phyloP scores from a whole-genome alignment of 768 basidiomycete genomes.

The Neoboletus brunneissimus region DNA sequence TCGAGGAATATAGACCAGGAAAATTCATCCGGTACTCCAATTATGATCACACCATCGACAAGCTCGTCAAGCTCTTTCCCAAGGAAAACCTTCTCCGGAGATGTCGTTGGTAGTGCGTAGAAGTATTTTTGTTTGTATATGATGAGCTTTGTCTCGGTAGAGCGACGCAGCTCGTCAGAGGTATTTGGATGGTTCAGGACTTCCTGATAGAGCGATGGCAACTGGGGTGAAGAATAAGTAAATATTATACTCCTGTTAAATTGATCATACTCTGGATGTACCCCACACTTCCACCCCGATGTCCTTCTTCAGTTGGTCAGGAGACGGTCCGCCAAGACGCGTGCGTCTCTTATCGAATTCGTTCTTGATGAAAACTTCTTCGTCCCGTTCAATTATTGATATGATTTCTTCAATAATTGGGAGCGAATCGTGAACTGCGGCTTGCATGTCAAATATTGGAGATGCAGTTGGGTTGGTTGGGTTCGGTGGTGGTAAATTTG shows the following conservation, averaged over 20 bases:
- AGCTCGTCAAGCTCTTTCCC: slow-evolving; percentile 68
- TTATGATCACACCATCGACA: slow-evolving; percentile 69
- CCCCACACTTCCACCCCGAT: slow-evolving; percentile 65
- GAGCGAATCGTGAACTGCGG: slow-evolving; percentile 66
- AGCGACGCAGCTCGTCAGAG: slow-evolving; percentile 73
- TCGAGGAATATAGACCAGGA: slow-evolving; percentile 84
- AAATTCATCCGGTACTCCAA: slow-evolving; percentile 72
- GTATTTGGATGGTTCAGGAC: slow-evolving; percentile 80
- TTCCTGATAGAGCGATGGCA: slow-evolving; percentile 72
- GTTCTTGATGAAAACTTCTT: slow-evolving; percentile 51
- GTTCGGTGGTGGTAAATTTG: slow-evolving; percentile 68
- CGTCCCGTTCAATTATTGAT: slow-evolving; percentile 57
- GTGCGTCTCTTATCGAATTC: slow-evolving; percentile 79
- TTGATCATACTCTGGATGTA: slow-evolving; percentile 51
- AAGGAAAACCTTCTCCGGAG: slow-evolving; percentile 43
- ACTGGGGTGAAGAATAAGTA: slow-evolving; percentile 37
- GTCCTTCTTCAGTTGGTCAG: slow-evolving; percentile 57
- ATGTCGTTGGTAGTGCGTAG: slow-evolving; percentile 50
- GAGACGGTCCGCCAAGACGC: slow-evolving; percentile 65
- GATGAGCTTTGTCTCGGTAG: slow-evolving; percentile 74
- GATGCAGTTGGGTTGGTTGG: slow-evolving; percentile 69
- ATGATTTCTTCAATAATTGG: slow-evolving; percentile 73
- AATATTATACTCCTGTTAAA: background rate
- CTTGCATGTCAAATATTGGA: slow-evolving; percentile 54
- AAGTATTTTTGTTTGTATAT: slow-evolving; percentile 60